phyloP scores from a whole-genome alignment of 2,329 filamentous ascomycete genomes.

The Amesomyces nigricolor region DNA sequence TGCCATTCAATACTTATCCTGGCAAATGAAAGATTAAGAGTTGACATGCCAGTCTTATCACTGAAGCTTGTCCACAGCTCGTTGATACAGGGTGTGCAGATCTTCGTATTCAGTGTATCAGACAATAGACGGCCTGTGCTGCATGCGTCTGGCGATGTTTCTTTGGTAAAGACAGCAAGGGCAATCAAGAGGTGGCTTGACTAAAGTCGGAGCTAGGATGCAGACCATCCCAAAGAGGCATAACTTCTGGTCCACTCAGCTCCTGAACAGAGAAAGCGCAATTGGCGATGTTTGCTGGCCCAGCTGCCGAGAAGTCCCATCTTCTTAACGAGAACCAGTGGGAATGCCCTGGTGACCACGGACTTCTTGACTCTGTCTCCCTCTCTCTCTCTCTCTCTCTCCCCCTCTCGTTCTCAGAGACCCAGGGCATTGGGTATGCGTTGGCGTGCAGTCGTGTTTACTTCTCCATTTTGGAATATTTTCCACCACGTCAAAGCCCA shows the following conservation, averaged over 20 bases:
- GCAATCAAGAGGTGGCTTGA: slow-evolving; percentile 3
- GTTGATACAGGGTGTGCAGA: too few species aligned
- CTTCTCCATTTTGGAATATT: background rate
- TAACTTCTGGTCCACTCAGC: background rate
- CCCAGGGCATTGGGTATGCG: background rate
- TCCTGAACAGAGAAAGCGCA: background rate
- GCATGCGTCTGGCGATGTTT: background rate
- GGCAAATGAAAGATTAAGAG: too few species aligned
- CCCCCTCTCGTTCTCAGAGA: background rate
- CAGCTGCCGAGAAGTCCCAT: background rate
- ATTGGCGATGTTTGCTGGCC: slow-evolving; percentile 6
- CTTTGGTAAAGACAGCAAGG: background rate
- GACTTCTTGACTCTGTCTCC: background rate
- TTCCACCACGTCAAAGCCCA: background rate
- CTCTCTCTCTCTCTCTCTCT: background rate
- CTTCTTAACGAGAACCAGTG: background rate
- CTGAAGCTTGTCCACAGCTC: too few species aligned
- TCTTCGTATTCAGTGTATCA: background rate
- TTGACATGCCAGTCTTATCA: too few species aligned
- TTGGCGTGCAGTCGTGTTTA: background rate
- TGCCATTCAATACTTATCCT: too few species aligned
- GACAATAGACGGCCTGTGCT: background rate
- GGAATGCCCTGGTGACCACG: background rate
- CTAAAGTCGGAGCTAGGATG: slow-evolving; percentile 1
- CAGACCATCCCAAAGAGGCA: slow-evolving; percentile 5